Evolutionary conservation across 2,329 filamentous ascomycete species (phyloP).

Genomic region (Thermothelomyces thermophilus): DNA sequence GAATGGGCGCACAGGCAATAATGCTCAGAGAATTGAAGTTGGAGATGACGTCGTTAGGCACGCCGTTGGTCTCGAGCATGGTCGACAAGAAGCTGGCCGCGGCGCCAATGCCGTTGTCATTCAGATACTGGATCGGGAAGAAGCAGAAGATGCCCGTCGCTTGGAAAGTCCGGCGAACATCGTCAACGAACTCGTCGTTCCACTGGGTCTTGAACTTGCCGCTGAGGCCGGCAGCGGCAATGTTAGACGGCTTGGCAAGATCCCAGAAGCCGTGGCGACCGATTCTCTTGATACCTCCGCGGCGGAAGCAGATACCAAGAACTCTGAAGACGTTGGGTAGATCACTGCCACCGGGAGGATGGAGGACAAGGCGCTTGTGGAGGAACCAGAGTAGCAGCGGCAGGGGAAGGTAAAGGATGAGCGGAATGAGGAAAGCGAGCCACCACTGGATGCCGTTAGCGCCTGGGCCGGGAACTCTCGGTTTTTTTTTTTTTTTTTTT

Average conservation of each 20-base stretch:
- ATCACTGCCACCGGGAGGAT: conserved; percentile 41
- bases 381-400: conserved; percentile 38
- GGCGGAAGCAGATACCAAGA: conserved; percentile 35
- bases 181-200: conserved; percentile 63
- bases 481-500: too few relatives aligned
- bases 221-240: conserved; percentile 37
- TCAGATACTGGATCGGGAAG: conserved; percentile 40
- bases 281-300: conserved; percentile 34
- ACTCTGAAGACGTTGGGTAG: conserved; percentile 38
- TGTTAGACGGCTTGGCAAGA: conserved; percentile 48
- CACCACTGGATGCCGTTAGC: conserved; percentile 32
- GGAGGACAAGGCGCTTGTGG: conserved; percentile 36
- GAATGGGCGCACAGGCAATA: conserved; percentile 39
- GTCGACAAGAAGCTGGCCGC: conserved; percentile 43
- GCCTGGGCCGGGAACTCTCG: not conserved
- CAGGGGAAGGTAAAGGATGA: conserved; percentile 37
- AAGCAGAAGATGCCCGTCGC: conserved; percentile 56
- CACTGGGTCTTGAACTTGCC: conserved; percentile 35
- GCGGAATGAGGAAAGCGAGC: conserved; percentile 36
- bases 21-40: conserved; percentile 47
- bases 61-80: conserved; percentile 42
- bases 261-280: conserved; percentile 51
- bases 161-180: conserved; percentile 53
- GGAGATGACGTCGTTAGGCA: conserved; percentile 43
- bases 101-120: conserved; percentile 45